Evolutionary conservation across 208 protist species (phyloP), one percentile per base, ranked within the genome.

Genomic region (Acanthamoeba royreba): DNA sequence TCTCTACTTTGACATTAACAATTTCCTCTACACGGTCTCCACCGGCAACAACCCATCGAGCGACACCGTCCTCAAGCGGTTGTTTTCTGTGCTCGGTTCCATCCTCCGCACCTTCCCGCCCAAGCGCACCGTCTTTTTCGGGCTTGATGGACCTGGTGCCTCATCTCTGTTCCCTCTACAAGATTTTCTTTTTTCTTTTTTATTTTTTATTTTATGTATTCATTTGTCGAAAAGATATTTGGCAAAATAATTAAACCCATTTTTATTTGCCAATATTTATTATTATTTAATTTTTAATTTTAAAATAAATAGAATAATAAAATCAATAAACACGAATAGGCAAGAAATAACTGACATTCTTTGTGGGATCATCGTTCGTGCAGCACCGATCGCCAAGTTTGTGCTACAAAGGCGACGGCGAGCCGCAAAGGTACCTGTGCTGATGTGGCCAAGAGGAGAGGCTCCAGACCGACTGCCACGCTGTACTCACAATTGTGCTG

Each of bases 331-430:
- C n/a, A n/a, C n/a, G n/a, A n/a, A n/a, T n/a, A n/a, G n/a, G n/a
- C n/a, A n/a, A n/a, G n/a, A n/a, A n/a, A n/a, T n/a, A n/a, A n/a
- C n/a, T n/a, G n/a, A n/a, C n/a, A n/a, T n/a, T n/a, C n/a, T n/a
- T n/a, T 4, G 19, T 79, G 4, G 4, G 38, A 47, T 31, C 11
- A 11, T 47, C 9, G 28, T 74, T 8, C 33, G 79, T 33, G 5
- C 52, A 92, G 87, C 87, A 79, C 87, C 87, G 5, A 53, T 92
- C 28, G 87, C 87, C 53, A 92, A 92, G 87, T 92, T 92, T 35
- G 15, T 92, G 19, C 72, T 55, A 33, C 87, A 92, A 28, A 28
- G 66, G 7, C 38, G 17, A 74, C 31, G 87, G 19, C 53, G 87
- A n/a, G 19, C 49, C 13, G 3, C 19, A 5, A 86, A 86, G 77